Percentiles rank a stretch among this genome's conserved stretches.
phyloP scores from a whole-genome alignment of 2,329 filamentous ascomycete genomes.

The Huntiella abstrusa region DNA sequence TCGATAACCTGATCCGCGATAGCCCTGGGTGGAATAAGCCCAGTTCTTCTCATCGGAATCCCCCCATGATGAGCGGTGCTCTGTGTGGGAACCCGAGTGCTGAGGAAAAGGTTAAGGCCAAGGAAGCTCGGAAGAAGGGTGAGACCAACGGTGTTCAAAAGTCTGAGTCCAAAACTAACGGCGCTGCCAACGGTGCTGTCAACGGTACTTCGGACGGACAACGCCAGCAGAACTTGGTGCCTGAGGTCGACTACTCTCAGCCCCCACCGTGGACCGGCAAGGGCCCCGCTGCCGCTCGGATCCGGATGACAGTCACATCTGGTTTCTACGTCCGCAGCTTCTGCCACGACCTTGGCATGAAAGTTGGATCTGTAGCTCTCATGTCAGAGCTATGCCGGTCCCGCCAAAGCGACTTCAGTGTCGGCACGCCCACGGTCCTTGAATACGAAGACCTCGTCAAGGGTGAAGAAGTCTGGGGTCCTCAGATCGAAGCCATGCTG shows the following conservation, averaged over 20 bases:
- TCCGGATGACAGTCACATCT: conserved; percentile 83
- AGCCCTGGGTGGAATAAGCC: conserved; percentile 16
- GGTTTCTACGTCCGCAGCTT: conserved; percentile 94
- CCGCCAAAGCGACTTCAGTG: conserved; percentile 61
- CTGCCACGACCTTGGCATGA: conserved; percentile 75
- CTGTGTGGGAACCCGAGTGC: conserved; percentile 6
- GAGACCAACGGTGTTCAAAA: conserved; percentile 2
- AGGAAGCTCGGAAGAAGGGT: not conserved
- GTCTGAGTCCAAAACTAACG: not conserved
- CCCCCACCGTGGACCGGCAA: conserved; percentile 39
- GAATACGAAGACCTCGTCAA: conserved; percentile 59
- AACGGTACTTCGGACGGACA: conserved; percentile 13
- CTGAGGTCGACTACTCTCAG: conserved; percentile 26
- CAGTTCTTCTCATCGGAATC: conserved; percentile 14
- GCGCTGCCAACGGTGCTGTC: not conserved
- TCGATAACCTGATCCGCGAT: conserved; percentile 38
- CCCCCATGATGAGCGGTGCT: conserved; percentile 11
- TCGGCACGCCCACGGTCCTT: conserved; percentile 52
- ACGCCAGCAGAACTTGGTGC: conserved; percentile 35
- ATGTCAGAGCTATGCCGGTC: conserved; percentile 74
- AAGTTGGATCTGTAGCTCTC: conserved; percentile 60
- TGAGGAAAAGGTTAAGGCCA: not conserved
- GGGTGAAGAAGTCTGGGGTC: conserved; percentile 68
- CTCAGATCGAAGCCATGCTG: conserved; percentile 40
- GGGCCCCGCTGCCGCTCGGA: conserved; percentile 56